A percentile compares a stretch with the other conserved stretches of the same genome.
Evolutionary conservation across 495 filamentous ascomycete species (phyloP).

Genomic region (Penicillium paradoxum): DNA sequence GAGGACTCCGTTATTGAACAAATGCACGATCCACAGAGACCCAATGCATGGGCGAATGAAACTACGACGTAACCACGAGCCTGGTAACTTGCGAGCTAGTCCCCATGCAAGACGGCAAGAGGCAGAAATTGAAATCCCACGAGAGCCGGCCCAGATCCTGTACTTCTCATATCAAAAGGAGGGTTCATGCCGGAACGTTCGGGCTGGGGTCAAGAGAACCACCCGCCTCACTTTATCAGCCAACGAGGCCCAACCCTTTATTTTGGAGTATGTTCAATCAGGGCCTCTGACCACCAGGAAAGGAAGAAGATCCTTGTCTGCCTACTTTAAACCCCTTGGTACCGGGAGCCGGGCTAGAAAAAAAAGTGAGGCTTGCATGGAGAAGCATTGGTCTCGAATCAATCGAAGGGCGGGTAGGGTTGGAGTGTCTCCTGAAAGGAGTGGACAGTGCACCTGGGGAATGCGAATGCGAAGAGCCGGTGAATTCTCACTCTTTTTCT

Average conservation of each 20-base stretch:
- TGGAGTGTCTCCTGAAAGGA: neutral
- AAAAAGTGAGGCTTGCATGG: conserved; percentile 26
- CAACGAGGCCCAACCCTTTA: conserved; percentile 37
- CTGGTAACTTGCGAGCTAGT: neutral
- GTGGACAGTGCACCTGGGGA: neutral
- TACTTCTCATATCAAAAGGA: conserved; percentile 7
- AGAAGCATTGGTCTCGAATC: conserved; percentile 11
- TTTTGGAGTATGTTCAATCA: conserved; percentile 1
- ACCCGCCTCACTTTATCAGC: conserved; percentile 41
- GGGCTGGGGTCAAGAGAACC: conserved; percentile 5
- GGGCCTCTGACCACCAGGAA: conserved; percentile 2
- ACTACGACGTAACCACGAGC: conserved; percentile 1
- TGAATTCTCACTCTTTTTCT: neutral
- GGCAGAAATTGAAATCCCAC: neutral
- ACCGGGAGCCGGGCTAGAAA: conserved; percentile 3
- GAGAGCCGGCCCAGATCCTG: conserved; percentile 1
- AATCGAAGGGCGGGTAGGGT: neutral
- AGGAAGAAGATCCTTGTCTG: neutral
- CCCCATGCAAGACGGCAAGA: neutral
- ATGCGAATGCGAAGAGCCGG: neutral
- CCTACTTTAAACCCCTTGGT: neutral
- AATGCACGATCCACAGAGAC: conserved; percentile 10
- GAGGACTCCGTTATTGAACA: conserved; percentile 2
- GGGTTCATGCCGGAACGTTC: conserved; percentile 20
- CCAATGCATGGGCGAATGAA: conserved; percentile 6